Evolutionary conservation across 805 yeast genomes (phyloP), one percentile per base, ranked within the genome.

Genomic region (Teunomyces panamensis): DNA sequence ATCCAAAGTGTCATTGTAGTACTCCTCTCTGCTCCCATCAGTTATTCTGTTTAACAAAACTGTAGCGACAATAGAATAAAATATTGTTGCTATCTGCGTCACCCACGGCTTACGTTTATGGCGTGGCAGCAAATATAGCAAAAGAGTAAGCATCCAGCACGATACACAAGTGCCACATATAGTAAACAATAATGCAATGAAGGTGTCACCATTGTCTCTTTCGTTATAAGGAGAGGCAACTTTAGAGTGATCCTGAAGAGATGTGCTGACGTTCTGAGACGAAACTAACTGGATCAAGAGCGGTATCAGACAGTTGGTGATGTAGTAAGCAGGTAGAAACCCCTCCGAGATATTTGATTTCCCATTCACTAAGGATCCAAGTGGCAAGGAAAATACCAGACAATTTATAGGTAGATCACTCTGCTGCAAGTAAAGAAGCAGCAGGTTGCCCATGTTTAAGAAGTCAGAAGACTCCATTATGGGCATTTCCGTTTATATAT

Each of bases 61-160:
- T 0, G 89, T 81, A 44, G 79, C 70, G 8, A 78, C 71, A 1
- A 79, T 64, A 10, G 89, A 80, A 48, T 75, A 77, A 46, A 81
- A 68, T 16, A 83, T 54, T n/a, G 85, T 80, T 4, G 87, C 80
- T 8, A 83, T 28, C 34, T 78, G 78, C 32, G 87, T 75, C 39
- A 82, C 62, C 35, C 70, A 59, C 3, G 91, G 89, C 47, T 85
- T 78, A 24, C 78, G 68, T 53, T 79, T 79, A 34, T 68, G 68
- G 16, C 58, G 57, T 3, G 77, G 79, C 16, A 81, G 75, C 29
- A 87, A 60, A 16, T 78, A 58, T 37, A 85, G 68, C 30, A 86
- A 64, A 13, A 85, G 50, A 44, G 84, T 65, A 24, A 88, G 68
- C 81, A 87, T 80, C 95, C 95, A 88, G 26, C 84, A 71, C 11